A percentile compares a stretch with the other conserved stretches of the same genome.
Conservation (phyloP, 148 eudicot species). For the Agrostemma githago region DNA sequence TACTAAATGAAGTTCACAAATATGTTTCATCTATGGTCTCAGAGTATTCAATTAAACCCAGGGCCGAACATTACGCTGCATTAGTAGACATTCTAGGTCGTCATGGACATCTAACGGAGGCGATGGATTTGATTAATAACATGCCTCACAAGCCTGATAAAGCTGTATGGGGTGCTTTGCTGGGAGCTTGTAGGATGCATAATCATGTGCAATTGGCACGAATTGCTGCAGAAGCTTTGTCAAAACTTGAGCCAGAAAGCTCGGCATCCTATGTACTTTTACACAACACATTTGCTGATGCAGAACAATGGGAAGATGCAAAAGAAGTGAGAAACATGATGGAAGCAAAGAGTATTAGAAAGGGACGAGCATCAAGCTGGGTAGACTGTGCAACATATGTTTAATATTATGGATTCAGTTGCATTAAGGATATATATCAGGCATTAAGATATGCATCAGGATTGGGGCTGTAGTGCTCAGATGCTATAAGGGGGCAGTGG, state of each 20-base stretch:
- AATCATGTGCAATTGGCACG: constrained; percentile 43
- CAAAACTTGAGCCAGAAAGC: constrained; percentile 49
- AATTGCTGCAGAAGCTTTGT: constrained; percentile 42
- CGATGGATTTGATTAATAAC: constrained; percentile 37
- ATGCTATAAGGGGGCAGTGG: neutral
- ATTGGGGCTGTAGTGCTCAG: neutral
- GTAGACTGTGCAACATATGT: constrained; percentile 13
- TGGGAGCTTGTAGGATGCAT: constrained; percentile 52
- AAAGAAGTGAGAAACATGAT: constrained; percentile 36
- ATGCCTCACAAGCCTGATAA: constrained; percentile 42
- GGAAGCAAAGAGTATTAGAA: constrained; percentile 34
- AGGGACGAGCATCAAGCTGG: constrained; percentile 51
- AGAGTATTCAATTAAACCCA: constrained; percentile 47
- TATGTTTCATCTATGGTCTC: constrained; percentile 43
- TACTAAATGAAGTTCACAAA: constrained; percentile 35
- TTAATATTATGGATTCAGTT: constrained; percentile 5
- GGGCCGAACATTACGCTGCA: constrained; percentile 42
- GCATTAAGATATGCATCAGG: neutral
- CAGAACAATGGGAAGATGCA: constrained; percentile 52
- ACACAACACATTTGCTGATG: constrained; percentile 48
- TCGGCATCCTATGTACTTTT: constrained; percentile 47
- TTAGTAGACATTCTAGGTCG: constrained; percentile 46
- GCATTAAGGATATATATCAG: neutral
- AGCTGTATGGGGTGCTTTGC: constrained; percentile 49
- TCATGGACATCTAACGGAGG: constrained; percentile 44